Evolutionary conservation across 176 grass and related monocot species (phyloP), one percentile per base, ranked within the genome.

Genomic region (Triticum turgidum): DNA sequence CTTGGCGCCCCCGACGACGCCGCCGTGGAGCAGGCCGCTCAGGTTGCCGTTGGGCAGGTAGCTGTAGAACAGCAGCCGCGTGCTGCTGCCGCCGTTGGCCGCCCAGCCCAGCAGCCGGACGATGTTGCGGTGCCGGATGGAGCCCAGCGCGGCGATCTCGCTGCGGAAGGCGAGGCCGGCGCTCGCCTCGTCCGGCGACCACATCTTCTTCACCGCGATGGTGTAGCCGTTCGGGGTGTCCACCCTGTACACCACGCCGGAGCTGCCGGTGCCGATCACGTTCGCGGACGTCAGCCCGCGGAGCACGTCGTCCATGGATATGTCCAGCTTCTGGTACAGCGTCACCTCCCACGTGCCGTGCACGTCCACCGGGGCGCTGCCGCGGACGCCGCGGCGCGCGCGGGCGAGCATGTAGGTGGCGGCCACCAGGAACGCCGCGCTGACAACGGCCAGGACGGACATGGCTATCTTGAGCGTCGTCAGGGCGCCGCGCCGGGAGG

Each of bases 111-210:
- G 89, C 21, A 99, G 89, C 32, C 94, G 89, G 14, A 99, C 89
- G 87, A 99, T 97, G 92, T 99, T 99, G 20, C 94, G 88, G 78
- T 99, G 97, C 3, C 97, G 82, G 59, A 99, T 99, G 79, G 97
- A 91, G 0, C 97, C 94, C 80, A 99, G 89, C 54, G 97, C 87
- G 0, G 90, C 37, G 79, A 99, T 99, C 91, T 99, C 97, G 88
- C 89, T 96, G 41, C 85, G 90, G 81, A 99, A 99, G 67, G 39
- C 86, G 37, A 65, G 80, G 25, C 73, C 73, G 45, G 73, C 54
- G 63, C 49, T 88, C 58, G 75, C 78, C 73, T 86, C 90, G 78
- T 88, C 89, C 7, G 89, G 35, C 78, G 97, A 94, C 97, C 94
- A 96, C 92, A 99, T 94, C 88, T 94, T 99, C 82, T 99, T 99